Evolutionary conservation across 2,329 filamentous ascomycete genomes (phyloP).

Genomic region (Cytospora mali): DNA sequence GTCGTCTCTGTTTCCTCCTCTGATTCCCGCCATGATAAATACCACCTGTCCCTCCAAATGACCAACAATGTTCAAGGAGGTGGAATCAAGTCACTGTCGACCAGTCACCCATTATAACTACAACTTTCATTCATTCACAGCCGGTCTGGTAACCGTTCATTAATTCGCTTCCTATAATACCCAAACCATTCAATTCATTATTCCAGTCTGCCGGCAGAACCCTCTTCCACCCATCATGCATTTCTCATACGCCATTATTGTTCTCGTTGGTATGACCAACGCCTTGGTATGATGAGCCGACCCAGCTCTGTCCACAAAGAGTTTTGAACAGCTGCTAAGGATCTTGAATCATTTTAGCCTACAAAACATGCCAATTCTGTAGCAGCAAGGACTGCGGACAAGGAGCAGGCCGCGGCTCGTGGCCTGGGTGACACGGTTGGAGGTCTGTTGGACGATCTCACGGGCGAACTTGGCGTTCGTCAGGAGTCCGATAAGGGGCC

Average conservation of each 20-base stretch:
- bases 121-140: not conserved
- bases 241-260: conserved; percentile 21
- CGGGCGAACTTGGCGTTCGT: not conserved
- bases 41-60: not conserved
- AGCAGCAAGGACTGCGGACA: not conserved
- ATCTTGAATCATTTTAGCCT: no score
- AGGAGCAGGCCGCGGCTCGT: not conserved
- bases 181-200: not conserved
- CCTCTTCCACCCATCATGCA: conserved; percentile 18
- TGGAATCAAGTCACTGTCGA: not conserved
- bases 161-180: not conserved
- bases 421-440: not conserved
- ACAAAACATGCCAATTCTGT: not conserved
- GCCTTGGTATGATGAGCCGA: conserved; percentile 11
- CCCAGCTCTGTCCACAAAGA: no score
- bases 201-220: conserved; percentile 2
- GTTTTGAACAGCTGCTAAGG: no score
- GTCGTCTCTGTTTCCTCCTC: not conserved
- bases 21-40: not conserved
- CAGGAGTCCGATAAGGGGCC: not conserved
- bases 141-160: not conserved
- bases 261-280: conserved; percentile 17
- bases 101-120: not conserved
- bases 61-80: not conserved
- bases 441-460: not conserved